These are phyloP conservation scores for Fusarium illudens DNA, from an alignment of 2,329 filamentous ascomycete genomes.

Conservation along the genomic window DNA sequence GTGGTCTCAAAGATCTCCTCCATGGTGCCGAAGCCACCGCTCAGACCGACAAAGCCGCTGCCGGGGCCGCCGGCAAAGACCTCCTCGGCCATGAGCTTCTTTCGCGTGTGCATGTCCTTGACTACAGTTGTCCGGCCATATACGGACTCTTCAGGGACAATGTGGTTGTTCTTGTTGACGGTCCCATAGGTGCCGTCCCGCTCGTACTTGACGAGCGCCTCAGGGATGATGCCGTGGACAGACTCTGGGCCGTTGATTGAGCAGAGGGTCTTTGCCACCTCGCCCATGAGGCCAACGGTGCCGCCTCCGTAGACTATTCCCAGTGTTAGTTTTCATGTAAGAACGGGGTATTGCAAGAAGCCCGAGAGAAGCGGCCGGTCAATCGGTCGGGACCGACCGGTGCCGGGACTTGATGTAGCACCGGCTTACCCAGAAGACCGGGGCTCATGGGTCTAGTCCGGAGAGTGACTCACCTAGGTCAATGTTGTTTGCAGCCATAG, in stretches of 20 bases:
- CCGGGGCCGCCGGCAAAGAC: conserved; percentile 84
- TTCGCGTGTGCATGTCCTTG: conserved; percentile 94
- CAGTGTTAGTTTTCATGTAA: conserved; percentile 12
- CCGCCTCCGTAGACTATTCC: conserved; percentile 87
- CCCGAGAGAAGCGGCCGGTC: conserved; percentile 1
- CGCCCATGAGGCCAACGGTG: conserved; percentile 94
- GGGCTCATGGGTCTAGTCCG: neutral
- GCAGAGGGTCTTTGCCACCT: conserved; percentile 86
- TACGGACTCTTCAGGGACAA: conserved; percentile 68
- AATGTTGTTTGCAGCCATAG: conserved; percentile 80
- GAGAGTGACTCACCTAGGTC: conserved; percentile 65
- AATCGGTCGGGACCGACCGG: conserved; percentile 1
- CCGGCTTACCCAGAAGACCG: neutral
- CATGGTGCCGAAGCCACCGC: conserved; percentile 91
- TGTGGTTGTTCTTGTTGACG: conserved; percentile 57
- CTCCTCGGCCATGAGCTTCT: conserved; percentile 90
- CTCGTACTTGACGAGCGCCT: conserved; percentile 83
- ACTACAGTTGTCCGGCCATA: conserved; percentile 91
- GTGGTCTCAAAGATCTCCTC: conserved; percentile 93
- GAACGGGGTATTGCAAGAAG: neutral
- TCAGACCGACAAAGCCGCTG: conserved; percentile 87
- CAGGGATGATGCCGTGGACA: conserved; percentile 94
- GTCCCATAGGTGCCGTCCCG: conserved; percentile 66
- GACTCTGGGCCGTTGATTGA: conserved; percentile 79
- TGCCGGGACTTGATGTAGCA: conserved; percentile 2